Percentiles rank a stretch among this genome's conserved stretches.
phyloP scores from a whole-genome alignment of 2,329 filamentous ascomycete species.

The Raffaelea ambrosiae region DNA sequence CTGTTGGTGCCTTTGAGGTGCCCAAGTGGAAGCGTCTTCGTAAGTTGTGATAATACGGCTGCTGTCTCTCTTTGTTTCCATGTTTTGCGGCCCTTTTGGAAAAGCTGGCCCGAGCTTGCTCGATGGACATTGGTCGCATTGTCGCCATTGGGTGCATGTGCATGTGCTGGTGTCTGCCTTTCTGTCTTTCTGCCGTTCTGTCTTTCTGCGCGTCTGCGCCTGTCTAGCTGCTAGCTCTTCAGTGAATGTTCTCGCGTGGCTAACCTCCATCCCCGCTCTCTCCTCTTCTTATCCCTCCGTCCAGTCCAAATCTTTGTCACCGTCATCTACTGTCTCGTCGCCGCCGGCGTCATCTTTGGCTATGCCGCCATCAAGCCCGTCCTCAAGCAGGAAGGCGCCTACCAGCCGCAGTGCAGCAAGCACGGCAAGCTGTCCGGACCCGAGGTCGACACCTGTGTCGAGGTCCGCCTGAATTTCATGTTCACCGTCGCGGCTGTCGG shows the following conservation, averaged over 20 bases:
- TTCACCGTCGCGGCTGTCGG: slow-evolving; percentile 84
- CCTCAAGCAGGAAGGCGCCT: slow-evolving; percentile 64
- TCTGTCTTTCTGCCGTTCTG: neutral
- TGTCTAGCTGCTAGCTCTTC: too few species aligned
- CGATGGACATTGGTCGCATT: neutral
- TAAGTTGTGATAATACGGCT: too few species aligned
- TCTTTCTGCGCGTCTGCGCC: too few species aligned
- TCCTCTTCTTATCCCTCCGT: too few species aligned
- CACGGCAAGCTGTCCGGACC: slow-evolving; percentile 13
- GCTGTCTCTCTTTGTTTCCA: neutral
- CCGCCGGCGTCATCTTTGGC: slow-evolving; percentile 74
- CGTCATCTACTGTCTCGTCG: slow-evolving; percentile 40
- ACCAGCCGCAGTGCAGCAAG: slow-evolving; percentile 49
- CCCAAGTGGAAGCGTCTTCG: slow-evolving; percentile 44
- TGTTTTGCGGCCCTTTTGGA: too few species aligned
- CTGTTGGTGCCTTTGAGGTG: slow-evolving; percentile 45
- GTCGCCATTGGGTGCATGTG: neutral
- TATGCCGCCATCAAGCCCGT: slow-evolving; percentile 81
- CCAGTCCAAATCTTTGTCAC: slow-evolving; percentile 29
- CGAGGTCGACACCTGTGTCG: slow-evolving; percentile 35
- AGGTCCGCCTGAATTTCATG: slow-evolving; percentile 74
- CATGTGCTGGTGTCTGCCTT: neutral
- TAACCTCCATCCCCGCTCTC: neutral
- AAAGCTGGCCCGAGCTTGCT: too few species aligned
- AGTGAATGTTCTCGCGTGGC: too few species aligned